A percentile compares a stretch with the other conserved stretches of the same genome.
These are phyloP conservation scores for Ceratocystis albifundus DNA, from an alignment of 2,329 filamentous ascomycete species.

Conservation along the genomic window DNA sequence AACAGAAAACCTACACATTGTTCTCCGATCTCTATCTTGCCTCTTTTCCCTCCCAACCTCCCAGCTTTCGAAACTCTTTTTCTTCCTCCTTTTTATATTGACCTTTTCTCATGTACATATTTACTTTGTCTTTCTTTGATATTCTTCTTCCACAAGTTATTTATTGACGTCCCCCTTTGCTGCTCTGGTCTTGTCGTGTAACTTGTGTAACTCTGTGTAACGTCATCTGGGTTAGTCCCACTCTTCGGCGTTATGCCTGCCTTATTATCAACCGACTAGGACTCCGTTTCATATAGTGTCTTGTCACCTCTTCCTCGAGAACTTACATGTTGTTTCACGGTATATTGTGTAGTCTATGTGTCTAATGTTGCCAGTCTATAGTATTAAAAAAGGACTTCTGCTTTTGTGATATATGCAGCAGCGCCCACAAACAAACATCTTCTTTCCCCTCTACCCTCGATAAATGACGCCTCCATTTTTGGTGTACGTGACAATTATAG, in stretches of 20 bases:
- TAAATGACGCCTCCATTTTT: conserved; percentile 10
- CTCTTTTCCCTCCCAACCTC: too few relatives aligned
- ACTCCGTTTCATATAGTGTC: not conserved
- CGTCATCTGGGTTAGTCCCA: not conserved
- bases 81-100: not conserved
- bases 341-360: conserved; percentile 22
- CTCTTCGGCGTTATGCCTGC: not conserved
- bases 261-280: too few relatives aligned
- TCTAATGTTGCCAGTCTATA: conserved; percentile 22
- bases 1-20: too few relatives aligned
- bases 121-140: not conserved
- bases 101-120: not conserved
- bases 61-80: not conserved
- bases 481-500: not conserved
- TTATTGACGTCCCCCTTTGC: not conserved
- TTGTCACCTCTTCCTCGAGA: not conserved
- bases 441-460: not conserved
- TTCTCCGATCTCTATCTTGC: not conserved
- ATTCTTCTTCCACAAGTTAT: not conserved
- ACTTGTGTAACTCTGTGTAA: not conserved
- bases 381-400: conserved; percentile 18
- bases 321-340: conserved; percentile 7
- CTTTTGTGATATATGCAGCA: conserved; percentile 14
- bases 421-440: conserved; percentile 1
- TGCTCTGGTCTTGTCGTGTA: not conserved